These are phyloP conservation scores for Lipomyces oligophaga DNA, from an alignment of 805 yeast species.

Conservation along the genomic window DNA sequence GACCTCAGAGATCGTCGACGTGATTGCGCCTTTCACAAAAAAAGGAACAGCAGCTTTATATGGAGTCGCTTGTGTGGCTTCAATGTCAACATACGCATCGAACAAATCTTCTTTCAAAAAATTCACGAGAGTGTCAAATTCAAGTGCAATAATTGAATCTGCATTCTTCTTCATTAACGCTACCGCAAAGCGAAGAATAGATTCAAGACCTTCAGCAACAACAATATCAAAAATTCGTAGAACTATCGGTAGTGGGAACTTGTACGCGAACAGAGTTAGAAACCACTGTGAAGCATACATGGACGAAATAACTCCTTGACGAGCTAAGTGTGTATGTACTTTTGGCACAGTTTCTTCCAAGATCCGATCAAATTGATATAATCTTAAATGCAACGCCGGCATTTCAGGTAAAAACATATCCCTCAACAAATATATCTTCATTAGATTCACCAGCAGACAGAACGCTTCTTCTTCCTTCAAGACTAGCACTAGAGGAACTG, in stretches of 20 bases:
- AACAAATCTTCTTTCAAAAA: constrained; percentile 79
- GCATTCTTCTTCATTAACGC: constrained; percentile 73
- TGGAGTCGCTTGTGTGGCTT: constrained; percentile 10
- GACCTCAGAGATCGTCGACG: constrained; percentile 19
- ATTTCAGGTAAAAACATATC: constrained; percentile 78
- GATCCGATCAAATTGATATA: constrained; percentile 87
- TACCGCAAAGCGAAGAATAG: constrained; percentile 77
- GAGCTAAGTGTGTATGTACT: constrained; percentile 66
- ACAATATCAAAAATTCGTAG: constrained; percentile 82
- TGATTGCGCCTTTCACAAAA: constrained; percentile 29
- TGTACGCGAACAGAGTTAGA: constrained; percentile 88
- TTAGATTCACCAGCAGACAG: constrained; percentile 70
- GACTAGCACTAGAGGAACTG: constrained; percentile 78
- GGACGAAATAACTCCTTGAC: constrained; percentile 84
- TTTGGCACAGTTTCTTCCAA: constrained; percentile 73
- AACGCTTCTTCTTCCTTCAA: constrained; percentile 82
- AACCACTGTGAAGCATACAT: constrained; percentile 99
- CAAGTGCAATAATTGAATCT: constrained; percentile 51
- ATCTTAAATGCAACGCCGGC: constrained; percentile 83
- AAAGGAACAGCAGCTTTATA: constrained; percentile 13
- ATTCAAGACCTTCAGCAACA: constrained; percentile 86
- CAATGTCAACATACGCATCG: constrained; percentile 53
- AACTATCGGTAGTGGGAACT: constrained; percentile 86
- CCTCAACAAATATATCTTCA: constrained; percentile 81
- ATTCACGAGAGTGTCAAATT: constrained; percentile 72